Conservation (phyloP, 139 green algal species). For the Picocystis salinarum region DNA sequence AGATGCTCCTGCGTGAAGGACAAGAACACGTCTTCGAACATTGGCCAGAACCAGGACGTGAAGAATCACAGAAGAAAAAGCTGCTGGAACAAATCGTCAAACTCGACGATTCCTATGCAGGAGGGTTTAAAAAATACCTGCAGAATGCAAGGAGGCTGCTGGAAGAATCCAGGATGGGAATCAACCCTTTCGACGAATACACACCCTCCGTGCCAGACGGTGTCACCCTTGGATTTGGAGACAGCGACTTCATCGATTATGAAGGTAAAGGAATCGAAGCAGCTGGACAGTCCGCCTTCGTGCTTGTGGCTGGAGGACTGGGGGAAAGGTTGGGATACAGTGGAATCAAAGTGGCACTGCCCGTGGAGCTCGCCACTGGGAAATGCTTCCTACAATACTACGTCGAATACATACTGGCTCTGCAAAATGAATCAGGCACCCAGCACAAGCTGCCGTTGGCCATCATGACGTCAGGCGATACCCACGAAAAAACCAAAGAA, state of each 20-base stretch:
- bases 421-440: constrained; percentile 31
- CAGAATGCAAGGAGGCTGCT: constrained; percentile 67
- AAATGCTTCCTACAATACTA: constrained; percentile 83
- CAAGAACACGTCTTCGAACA: constrained; percentile 56
- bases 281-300: constrained; percentile 50
- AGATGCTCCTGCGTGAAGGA: constrained; percentile 6
- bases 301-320: constrained; percentile 90
- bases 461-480: constrained; percentile 98
- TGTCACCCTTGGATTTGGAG: constrained; percentile 56
- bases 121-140: constrained; percentile 66
- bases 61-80: constrained; percentile 13
- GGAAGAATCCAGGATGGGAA: constrained; percentile 44
- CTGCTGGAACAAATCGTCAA: constrained; percentile 40
- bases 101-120: constrained; percentile 59
- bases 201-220: constrained; percentile 66
- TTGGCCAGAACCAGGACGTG: constrained; percentile 38
- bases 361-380: constrained; percentile 47
- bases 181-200: constrained; percentile 85
- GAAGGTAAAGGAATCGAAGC: constrained; percentile 3
- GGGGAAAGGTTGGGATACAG: constrained; percentile 86
- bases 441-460: constrained; percentile 50
- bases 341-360: constrained; percentile 75
- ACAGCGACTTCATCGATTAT: constrained; percentile 17
- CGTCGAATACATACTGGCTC: constrained; percentile 65
- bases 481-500: constrained; percentile 53